A percentile compares a stretch with the other conserved stretches of the same genome.
Conservation (phyloP, 352 stramenopile species). For the Aphanomyces astaci region DNA sequence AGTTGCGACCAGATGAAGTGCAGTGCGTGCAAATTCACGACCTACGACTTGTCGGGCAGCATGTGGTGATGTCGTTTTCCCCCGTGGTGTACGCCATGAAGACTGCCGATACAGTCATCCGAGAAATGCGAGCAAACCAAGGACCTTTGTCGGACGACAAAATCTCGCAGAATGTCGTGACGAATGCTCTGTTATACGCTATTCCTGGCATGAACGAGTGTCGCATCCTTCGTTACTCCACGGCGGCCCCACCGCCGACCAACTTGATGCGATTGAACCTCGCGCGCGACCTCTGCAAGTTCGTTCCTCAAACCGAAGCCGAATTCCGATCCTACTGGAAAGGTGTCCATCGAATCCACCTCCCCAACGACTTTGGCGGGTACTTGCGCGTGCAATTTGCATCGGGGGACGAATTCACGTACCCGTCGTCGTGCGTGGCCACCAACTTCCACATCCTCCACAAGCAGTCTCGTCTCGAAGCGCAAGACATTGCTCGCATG, state of each 20-base stretch:
- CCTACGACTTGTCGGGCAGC: constrained; percentile 5
- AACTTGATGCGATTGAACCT: constrained; percentile 9
- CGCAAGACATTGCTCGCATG: constrained; percentile 26
- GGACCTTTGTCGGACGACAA: neutral
- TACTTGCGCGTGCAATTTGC: constrained; percentile 36
- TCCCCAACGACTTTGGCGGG: constrained; percentile 34
- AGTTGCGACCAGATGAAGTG: constrained; percentile 15
- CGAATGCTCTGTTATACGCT: constrained; percentile 7
- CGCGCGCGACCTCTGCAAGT: constrained; percentile 13
- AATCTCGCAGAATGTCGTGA: constrained; percentile 5
- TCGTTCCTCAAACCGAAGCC: constrained; percentile 27
- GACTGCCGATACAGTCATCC: constrained; percentile 10
- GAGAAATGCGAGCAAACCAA: neutral
- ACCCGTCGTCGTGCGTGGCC: constrained; percentile 35
- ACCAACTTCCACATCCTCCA: constrained; percentile 32
- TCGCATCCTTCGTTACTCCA: constrained; percentile 28
- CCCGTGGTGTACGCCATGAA: constrained; percentile 21
- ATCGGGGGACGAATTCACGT: constrained; percentile 30
- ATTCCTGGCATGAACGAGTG: constrained; percentile 28
- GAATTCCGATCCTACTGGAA: constrained; percentile 37
- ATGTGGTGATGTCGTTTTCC: constrained; percentile 13
- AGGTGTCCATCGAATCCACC: constrained; percentile 32
- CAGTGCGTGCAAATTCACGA: constrained; percentile 15
- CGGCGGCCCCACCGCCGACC: neutral
- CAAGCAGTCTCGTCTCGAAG: constrained; percentile 34